A percentile compares a stretch with the other conserved stretches of the same genome.
phyloP scores from a whole-genome alignment of 768 basidiomycete species.

The Pleurotus cornucopiae region DNA sequence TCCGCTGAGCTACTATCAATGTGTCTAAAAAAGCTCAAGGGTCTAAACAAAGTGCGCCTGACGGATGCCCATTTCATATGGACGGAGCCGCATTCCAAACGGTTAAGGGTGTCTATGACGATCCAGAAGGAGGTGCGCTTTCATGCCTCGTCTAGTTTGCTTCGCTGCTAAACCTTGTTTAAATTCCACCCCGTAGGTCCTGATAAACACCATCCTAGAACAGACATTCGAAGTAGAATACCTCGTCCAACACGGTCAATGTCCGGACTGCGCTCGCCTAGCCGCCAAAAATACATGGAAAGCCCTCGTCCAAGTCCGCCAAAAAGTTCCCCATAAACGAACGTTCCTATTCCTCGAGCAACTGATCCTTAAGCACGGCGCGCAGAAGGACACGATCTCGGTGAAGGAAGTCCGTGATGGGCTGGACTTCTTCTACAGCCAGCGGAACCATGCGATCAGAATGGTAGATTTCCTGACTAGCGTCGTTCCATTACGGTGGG shows the following conservation, averaged over 20 bases:
- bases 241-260: conserved; percentile 92
- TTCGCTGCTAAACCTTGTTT: not conserved
- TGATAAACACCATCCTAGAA: conserved; percentile 92
- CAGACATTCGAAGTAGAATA: conserved; percentile 98
- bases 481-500: conserved; percentile 85
- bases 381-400: conserved; percentile 93
- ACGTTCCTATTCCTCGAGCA: conserved; percentile 98
- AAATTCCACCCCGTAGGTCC: conserved; percentile 47
- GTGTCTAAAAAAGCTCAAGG: conserved; percentile 93
- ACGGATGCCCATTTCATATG: conserved; percentile 99
- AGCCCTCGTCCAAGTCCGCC: conserved; percentile 96
- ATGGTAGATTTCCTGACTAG: conserved; percentile 92
- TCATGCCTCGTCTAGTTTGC: not conserved
- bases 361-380: conserved; percentile 92
- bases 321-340: conserved; percentile 97
- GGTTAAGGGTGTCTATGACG: conserved; percentile 87
- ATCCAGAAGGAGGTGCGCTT: conserved; percentile 92
- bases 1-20: conserved; percentile 91
- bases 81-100: conserved; percentile 98
- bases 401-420: conserved; percentile 94
- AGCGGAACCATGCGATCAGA: conserved; percentile 87
- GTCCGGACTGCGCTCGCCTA: conserved; percentile 87
- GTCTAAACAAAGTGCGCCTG: conserved; percentile 87
- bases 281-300: conserved; percentile 99
- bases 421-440: conserved; percentile 94